Base-by-base conservation (phyloP, 805 yeast genomes). In the Zygoascus bituminiphila region DNA sequence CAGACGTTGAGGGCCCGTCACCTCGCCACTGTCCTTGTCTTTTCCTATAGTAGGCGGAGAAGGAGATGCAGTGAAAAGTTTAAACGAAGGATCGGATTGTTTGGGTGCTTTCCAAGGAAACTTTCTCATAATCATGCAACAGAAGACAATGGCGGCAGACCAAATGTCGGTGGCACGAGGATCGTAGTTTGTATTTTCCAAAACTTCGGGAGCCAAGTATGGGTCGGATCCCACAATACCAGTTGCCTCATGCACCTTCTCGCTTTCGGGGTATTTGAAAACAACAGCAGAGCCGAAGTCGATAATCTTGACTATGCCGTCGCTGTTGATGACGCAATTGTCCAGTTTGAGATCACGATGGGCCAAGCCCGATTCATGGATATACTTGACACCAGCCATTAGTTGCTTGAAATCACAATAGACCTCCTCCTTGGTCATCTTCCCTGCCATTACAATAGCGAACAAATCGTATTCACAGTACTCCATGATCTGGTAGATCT, bases 101-200 rank as follows among this genome's bases (percentile, higher is more conserved):
- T 86, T 83, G 7, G 97, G 96, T 6, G 87, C 86, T 62, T 87
- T 88, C 96, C 96, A 88, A 7, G 96, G 96, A 68, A 88, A 88
- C 68, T 88, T 84, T 62, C 87, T 83, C 63, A 88, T 72, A 51
- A 86, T 78, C 96, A 88, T 88, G 70, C 96, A 88, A 56, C 95
- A 86, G 66, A 84, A 85, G 44, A 88, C 85, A 51, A 88, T 87
- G 7, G 95, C 96, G 29, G 81, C 80, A 5, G 95, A 85, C 97
- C 97, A 88, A 42, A 88, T 78, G 68, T 88, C 97, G 5, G 88
- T 95, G 0, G 96, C 95, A 54, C 95, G 75, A 14, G 96, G 96
- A 62, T 86, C 94, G 61, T 88, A 88, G 53, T 82, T 82, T 56
- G 79, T 72, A 62, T 85, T 83, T 8, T 87, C 84, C 53, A 89